Evolutionary conservation across 495 filamentous ascomycete species (phyloP).

Genomic region (Penicillium angulare): DNA sequence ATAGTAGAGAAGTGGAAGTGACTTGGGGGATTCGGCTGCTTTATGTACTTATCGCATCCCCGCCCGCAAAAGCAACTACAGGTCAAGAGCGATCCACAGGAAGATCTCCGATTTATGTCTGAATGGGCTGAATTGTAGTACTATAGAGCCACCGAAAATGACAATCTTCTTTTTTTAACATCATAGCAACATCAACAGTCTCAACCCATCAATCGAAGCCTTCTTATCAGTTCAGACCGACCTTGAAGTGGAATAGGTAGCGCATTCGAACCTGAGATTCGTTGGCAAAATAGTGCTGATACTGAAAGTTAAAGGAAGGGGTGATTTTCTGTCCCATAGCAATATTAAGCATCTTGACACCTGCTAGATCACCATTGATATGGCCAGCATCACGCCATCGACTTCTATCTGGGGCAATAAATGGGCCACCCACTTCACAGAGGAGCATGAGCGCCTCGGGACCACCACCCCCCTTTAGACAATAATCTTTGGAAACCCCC

Average conservation of each 20-base stretch:
- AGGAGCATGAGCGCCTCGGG: constrained; percentile 5
- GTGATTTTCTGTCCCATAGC: neutral
- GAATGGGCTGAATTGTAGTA: too few relatives aligned
- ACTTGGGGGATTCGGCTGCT: too few relatives aligned
- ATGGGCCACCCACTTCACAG: constrained; percentile 9
- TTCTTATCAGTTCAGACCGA: neutral
- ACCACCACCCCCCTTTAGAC: neutral
- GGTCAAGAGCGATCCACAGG: too few relatives aligned
- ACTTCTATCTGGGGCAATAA: neutral
- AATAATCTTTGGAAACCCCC: constrained; percentile 10
- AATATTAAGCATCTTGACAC: constrained; percentile 10
- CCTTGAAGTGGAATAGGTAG: constrained; percentile 71
- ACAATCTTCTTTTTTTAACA: too few relatives aligned
- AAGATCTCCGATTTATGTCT: too few relatives aligned
- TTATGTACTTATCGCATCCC: too few relatives aligned
- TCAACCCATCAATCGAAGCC: neutral
- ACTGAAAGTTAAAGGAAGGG: neutral
- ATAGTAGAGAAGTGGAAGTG: too few relatives aligned
- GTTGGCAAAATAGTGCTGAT: neutral
- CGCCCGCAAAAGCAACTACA: too few relatives aligned
- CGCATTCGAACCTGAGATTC: constrained; percentile 59
- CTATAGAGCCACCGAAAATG: too few relatives aligned
- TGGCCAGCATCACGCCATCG: constrained; percentile 9
- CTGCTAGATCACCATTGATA: constrained; percentile 12
- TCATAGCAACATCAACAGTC: too few relatives aligned